A percentile compares a stretch with the other conserved stretches of the same genome.
These are phyloP conservation scores for Mikania micrantha DNA, from an alignment of 129 eudicot species.

Conservation along the genomic window DNA sequence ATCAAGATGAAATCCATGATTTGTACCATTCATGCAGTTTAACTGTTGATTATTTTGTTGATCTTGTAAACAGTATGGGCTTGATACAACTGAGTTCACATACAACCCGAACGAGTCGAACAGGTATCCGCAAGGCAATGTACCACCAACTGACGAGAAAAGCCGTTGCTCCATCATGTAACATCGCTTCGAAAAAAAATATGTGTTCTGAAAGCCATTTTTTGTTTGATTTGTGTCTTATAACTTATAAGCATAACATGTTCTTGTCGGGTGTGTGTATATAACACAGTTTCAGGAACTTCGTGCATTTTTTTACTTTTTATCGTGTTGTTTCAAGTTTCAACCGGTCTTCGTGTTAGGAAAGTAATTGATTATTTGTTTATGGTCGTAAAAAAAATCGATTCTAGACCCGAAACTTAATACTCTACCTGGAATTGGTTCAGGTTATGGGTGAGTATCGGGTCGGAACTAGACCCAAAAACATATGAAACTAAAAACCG, in stretches of 20 bases:
- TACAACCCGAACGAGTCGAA: conserved; percentile 81
- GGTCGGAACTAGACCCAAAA: no score
- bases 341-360: background rate
- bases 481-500: no score
- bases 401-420: no score
- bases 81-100: conserved; percentile 90
- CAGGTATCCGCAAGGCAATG: conserved; percentile 55
- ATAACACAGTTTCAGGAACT: conserved; percentile 23
- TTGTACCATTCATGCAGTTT: no score
- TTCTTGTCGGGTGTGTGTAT: conserved; percentile 24
- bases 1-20: no score
- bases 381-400: no score
- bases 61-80: conserved; percentile 64
- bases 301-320: background rate
- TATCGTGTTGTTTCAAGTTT: background rate
- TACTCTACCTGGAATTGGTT: no score
- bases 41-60: background rate
- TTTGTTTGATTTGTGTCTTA: conserved; percentile 23
- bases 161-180: conserved; percentile 86
- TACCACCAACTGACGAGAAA: conserved; percentile 57
- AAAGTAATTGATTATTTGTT: background rate
- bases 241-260: conserved; percentile 17
- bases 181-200: background rate
- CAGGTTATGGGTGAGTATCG: no score
- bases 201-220: conserved; percentile 17